Evolutionary conservation across 116 monocot species (phyloP), one percentile per base, ranked within the genome.

Genomic region (Cymodocea nodosa): DNA sequence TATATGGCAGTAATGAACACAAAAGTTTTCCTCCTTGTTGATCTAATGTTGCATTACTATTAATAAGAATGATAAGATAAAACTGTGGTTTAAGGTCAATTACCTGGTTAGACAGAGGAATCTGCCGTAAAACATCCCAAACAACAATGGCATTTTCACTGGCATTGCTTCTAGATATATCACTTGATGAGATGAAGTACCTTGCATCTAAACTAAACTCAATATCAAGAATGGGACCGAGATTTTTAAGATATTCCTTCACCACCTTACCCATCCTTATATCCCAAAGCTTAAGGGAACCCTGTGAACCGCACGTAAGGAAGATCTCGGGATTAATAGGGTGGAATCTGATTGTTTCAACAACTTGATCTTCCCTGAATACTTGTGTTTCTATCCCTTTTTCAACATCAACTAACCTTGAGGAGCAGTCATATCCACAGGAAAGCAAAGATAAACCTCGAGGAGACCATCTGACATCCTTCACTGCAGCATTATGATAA

Each of bases 41-140:
- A 44, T 44, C 44, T 6, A 8, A 8, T 44, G 44, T 44, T 44
- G 9, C 5, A 44, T 44, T 44, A 44, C 11, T 0, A 44, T 11
- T 44, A 6, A 44, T 44, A 11, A 44, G 44, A 44, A 44, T 44
- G 44, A 44, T 44, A 2, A 23, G 9, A 23, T 20, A 57, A 57
- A 12, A 12, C 23, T 20, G 0, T 16, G 60, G 14, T 60, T 15
- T 64, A 20, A 48, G 48, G 20, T 17, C 19, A 17, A 64, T 18
- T 78, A 87, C 90, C 81, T 90, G 87, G 67, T 90, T 90, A 52
- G 90, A 95, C 23, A 95, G 55, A 66, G 95, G 87, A 76, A 95
- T 63, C 75, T 87, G 79, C 50, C 87, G 79, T 52, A 68, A 55
- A 15, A 90, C 75, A 72, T 95, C 90, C 95, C 95, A 95, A 51